Evolutionary conservation across 768 basidiomycete species (phyloP), one percentile per base, ranked within the genome.

Genomic region (Dendrothele bispora): DNA sequence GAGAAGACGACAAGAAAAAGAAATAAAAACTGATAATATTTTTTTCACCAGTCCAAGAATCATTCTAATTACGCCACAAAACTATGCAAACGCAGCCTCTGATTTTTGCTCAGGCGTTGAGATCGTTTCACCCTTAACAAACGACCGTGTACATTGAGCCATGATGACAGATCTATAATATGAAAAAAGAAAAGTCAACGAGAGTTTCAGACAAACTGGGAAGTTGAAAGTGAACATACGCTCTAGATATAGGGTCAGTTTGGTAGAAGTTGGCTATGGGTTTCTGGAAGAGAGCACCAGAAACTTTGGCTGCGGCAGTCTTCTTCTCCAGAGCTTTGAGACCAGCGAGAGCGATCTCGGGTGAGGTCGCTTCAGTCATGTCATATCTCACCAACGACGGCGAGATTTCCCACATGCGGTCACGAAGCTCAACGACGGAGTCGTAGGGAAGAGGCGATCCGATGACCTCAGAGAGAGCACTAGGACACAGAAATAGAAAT

Each of bases 371-470:
- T 69, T 98, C 97, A 12, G 83, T 74, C 36, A 73, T 69, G 57
- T 95, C 93, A 61, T 95, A 94, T 53, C 92, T 78, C 29, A 95
- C 83, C 22, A 98, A 73, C 2, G 91, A 77, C 2, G 97, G 97
- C 18, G 91, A 89, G 54, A 99, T 84, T 63, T 95, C 94, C 95
- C 95, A 98, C 81, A 98, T 82, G 28, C 97, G 82, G 60, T 98
- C 93, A 29, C 95, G 82, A 37, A 99, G 72, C 38, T 76, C 72
- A 5, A 94, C 70, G 11, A 90, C 78, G 56, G 94, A 89, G 56
- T 97, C 93, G 61, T 99, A 99, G 0, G 93, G 91, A 42, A 98
- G 64, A 15, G 90, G 84, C 0, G 67, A 56, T 18, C 85, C 91
- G n/a, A 92, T 63, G 28, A 93, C 74, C 62, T 99, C 97, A 8